Base-by-base conservation (phyloP, 768 basidiomycete species). In the Suillus alpinus region DNA sequence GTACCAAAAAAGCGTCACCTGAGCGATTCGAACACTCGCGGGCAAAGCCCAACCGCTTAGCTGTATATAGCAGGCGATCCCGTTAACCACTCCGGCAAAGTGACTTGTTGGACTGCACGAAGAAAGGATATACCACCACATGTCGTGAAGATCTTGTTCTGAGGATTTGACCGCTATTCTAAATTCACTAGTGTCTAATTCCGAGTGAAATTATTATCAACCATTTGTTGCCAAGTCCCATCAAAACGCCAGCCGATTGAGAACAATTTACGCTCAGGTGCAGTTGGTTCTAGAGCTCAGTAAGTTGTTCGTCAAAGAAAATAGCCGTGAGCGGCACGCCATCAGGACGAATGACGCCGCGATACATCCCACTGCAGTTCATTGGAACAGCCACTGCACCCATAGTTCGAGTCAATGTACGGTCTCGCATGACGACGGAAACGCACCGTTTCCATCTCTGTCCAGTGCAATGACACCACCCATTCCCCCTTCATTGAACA, bases 31-130 rank as follows among this genome's bases (percentile, higher is more conserved):
- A 82, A 82, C 82, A 80, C 81, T 73, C 81, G 81, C 81, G 81
- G 76, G 79, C 81, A 83, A 80, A 82, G 82, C 79, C 76, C 81
- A 82, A 81, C 80, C 81, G 81, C 81, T 83, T 32, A 57, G 64
- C 73, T 71, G 51, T 68, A 46, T 26, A 49, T 87, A 87, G 85
- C 86, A 87, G 86, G 86, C 84, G 82, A 86, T 85, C 84, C 85
- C 85, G 86, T 90, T 91, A 91, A 92, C 89, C 89, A 91, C 90
- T 92, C 89, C 89, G 89, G 89, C 89, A 92, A 91, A 90, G 89
- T 89, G 87, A 89, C 87, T 61, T 68, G 37, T 55, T n/a, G 1
- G 3, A 12, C 12, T 2, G 10, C 5, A 0, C 3, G 9, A 9
- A 10, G 1, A 10, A 18, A 6, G 4, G 0, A 18, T 31, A 31